phyloP scores from a whole-genome alignment of 1,284 basidiomycete genomes.

The Polyporus tsugae region DNA sequence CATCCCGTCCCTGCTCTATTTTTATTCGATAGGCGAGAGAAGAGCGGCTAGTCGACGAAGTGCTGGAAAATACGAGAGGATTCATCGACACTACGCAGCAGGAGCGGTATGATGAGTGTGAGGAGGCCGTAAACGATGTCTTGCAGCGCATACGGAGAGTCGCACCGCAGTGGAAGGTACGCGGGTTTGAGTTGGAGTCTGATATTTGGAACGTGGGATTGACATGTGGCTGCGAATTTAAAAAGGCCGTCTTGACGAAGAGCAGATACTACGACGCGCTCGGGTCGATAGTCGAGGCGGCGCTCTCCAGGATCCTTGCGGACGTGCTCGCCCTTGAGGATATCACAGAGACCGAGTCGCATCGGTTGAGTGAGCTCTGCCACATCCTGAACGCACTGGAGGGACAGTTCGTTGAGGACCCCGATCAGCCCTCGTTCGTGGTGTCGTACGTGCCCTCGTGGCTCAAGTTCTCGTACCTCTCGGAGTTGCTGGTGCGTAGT shows the following conservation, averaged over 20 bases:
- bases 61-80: conserved; percentile 70
- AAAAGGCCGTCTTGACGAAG: conserved; percentile 60
- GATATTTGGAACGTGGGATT: not conserved
- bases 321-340: conserved; percentile 86
- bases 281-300: conserved; percentile 80
- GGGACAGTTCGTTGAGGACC: conserved; percentile 77
- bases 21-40: conserved; percentile 49
- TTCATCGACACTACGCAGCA: conserved; percentile 82
- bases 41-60: conserved; percentile 50
- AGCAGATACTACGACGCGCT: conserved; percentile 75
- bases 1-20: not conserved
- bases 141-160: conserved; percentile 73
- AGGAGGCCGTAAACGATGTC: conserved; percentile 73
- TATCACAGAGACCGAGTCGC: conserved; percentile 92
- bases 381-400: conserved; percentile 83
- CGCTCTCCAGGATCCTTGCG: conserved; percentile 73
- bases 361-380: conserved; percentile 84
- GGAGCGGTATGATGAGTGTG: conserved; percentile 80
- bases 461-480: conserved; percentile 94
- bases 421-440: conserved; percentile 73
- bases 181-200: conserved; percentile 27
- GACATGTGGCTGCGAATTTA: conserved; percentile 38
- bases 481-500: conserved; percentile 82
- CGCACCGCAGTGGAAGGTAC: conserved; percentile 79
- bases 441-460: conserved; percentile 87